Base-by-base conservation (phyloP, 768 basidiomycete species). In the Pleurotus citrinopileatus region DNA sequence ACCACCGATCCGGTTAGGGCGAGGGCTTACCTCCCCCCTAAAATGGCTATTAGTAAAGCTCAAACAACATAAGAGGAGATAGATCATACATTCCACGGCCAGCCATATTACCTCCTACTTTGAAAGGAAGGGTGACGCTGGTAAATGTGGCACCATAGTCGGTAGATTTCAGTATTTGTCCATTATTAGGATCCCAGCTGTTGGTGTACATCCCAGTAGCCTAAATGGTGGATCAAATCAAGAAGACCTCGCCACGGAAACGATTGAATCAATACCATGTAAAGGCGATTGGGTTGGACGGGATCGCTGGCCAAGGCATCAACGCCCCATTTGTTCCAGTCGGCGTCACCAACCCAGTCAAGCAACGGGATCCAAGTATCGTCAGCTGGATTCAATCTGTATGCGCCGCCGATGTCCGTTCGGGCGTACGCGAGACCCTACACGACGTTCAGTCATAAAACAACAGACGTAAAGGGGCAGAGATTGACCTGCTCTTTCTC, bases 81-180 rank as follows among this genome's bases (percentile, higher is more conserved):
- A 34, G n/a, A 36, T 62, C 68, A 66, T 57, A 76, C 77, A 84
- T 78, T 61, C 83, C 85, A 62, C 83, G 81, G 44, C 83, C 83
- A 32, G 83, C 82, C 83, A 83, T 84, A 62, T 85, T 84, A 4
- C 83, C 83, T 23, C 84, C 83, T 29, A 84, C 77, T 58, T 87
- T 87, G 74, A 86, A 86, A 0, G 84, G 79, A 0, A 87, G 66
- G 6, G 64, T 59, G 4, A 80, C 77, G 2, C 74, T 57, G 1
- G 74, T 79, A 61, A 77, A 87, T 0, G 81, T 81, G 19, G 71
- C 62, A 10, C 85, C 84, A 53, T 74, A 71, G 60, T 87, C 78
- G 4, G 71, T 75, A 20, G 84, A 86, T 36, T 79, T 78, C 9
- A 86, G 68, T 34, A 87, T 84, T 48, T 78, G 74, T 4, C 83